These are phyloP conservation scores for Ustilago sp. DNA, from an alignment of 1,284 basidiomycete genomes.

Conservation along the genomic window DNA sequence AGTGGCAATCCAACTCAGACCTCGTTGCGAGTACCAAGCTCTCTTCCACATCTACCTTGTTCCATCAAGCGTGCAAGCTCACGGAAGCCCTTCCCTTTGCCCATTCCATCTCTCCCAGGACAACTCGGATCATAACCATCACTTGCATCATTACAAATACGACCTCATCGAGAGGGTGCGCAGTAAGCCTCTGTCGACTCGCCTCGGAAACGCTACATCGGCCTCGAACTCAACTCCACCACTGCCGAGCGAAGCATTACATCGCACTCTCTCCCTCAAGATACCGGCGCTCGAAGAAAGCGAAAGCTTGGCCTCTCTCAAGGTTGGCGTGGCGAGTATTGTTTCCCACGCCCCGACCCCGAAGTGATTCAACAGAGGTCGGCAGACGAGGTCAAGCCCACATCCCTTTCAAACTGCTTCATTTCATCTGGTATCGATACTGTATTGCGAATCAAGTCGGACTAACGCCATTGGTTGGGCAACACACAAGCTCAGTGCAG, in stretches of 20 bases:
- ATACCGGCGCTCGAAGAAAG: neutral
- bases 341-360: neutral
- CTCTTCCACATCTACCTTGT: too few species aligned
- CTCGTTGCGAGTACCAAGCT: too few species aligned
- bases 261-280: neutral
- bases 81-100: too few species aligned
- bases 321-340: neutral
- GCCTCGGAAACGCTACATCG: too few species aligned
- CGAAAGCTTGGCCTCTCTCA: neutral
- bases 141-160: too few species aligned
- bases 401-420: neutral
- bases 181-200: too few species aligned
- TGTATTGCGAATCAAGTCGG: neutral
- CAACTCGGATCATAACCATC: too few species aligned
- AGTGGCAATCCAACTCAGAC: too few species aligned
- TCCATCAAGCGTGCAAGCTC: too few species aligned
- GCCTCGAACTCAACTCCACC: too few species aligned
- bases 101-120: too few species aligned
- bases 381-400: neutral
- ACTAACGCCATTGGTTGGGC: neutral
- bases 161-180: too few species aligned
- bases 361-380: neutral
- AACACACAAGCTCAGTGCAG: neutral
- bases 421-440: neutral
- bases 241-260: neutral